Evolutionary conservation across 164 flowering plant genomes (phyloP).

Genomic region (Vitis rotundifolia): DNA sequence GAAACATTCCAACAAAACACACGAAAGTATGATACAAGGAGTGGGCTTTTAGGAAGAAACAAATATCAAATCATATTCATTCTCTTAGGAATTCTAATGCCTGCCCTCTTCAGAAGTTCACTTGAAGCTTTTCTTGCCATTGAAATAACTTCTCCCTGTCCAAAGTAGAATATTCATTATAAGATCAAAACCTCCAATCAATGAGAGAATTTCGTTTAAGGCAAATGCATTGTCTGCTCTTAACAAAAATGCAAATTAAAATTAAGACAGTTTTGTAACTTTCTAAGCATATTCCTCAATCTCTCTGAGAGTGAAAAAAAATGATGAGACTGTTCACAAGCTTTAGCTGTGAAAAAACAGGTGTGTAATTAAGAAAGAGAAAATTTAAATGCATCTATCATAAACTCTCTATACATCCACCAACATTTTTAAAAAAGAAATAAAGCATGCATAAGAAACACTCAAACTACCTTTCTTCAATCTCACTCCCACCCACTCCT

Average conservation of each 20-base stretch:
- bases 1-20: too few relatives aligned
- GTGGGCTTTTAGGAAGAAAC: neutral
- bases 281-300: too few relatives aligned
- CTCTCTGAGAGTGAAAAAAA: too few relatives aligned
- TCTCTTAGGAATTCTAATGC: slow-evolving; percentile 62
- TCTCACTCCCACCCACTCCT: too few relatives aligned
- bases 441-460: neutral
- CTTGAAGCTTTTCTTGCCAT: slow-evolving; percentile 61
- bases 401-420: neutral
- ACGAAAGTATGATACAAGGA: too few relatives aligned
- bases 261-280: too few relatives aligned
- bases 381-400: neutral
- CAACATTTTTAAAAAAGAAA: neutral
- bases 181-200: too few relatives aligned
- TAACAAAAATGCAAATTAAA: too few relatives aligned
- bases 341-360: neutral
- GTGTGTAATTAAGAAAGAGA: neutral
- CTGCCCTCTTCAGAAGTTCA: slow-evolving; percentile 72
- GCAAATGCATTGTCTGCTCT: too few relatives aligned
- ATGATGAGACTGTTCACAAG: neutral
- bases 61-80: slow-evolving; percentile 58
- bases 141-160: slow-evolving; percentile 60
- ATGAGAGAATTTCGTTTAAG: too few relatives aligned
- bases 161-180: neutral
- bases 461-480: too few relatives aligned